These are phyloP conservation scores for Metschnikowia kofuensis DNA, from an alignment of 805 yeast species.

Conservation along the genomic window DNA sequence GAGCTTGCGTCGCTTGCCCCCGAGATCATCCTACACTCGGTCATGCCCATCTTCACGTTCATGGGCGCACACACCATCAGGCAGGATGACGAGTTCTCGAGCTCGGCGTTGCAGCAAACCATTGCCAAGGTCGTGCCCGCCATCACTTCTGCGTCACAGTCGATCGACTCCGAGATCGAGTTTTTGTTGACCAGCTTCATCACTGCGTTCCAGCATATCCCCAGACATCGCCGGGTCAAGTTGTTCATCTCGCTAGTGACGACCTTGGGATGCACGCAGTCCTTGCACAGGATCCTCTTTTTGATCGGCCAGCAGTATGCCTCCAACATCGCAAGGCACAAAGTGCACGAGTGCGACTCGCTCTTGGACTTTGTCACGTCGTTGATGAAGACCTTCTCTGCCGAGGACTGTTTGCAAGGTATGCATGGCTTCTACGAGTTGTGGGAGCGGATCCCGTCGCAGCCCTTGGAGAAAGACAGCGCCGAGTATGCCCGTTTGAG, in stretches of 20 bases:
- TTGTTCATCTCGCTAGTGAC: constrained; percentile 73
- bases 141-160: constrained; percentile 47
- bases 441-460: constrained; percentile 48
- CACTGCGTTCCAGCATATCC: constrained; percentile 94
- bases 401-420: constrained; percentile 64
- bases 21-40: constrained; percentile 88
- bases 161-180: constrained; percentile 64
- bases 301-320: constrained; percentile 80
- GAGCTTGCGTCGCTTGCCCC: constrained; percentile 86
- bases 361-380: constrained; percentile 69
- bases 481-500: constrained; percentile 38
- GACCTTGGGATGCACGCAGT: constrained; percentile 65
- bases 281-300: constrained; percentile 71
- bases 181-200: constrained; percentile 83
- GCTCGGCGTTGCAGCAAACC: constrained; percentile 89
- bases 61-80: constrained; percentile 98
- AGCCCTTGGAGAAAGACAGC: constrained; percentile 37
- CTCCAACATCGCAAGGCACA: constrained; percentile 47
- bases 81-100: constrained; percentile 94
- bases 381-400: constrained; percentile 64
- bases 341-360: constrained; percentile 62
- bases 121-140: constrained; percentile 90
- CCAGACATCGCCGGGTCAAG: constrained; percentile 91
- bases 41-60: constrained; percentile 98
- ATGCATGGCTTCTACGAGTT: constrained; percentile 48